phyloP scores from a whole-genome alignment of 2,329 filamentous ascomycete species.

The Stachybotrys elegans region DNA sequence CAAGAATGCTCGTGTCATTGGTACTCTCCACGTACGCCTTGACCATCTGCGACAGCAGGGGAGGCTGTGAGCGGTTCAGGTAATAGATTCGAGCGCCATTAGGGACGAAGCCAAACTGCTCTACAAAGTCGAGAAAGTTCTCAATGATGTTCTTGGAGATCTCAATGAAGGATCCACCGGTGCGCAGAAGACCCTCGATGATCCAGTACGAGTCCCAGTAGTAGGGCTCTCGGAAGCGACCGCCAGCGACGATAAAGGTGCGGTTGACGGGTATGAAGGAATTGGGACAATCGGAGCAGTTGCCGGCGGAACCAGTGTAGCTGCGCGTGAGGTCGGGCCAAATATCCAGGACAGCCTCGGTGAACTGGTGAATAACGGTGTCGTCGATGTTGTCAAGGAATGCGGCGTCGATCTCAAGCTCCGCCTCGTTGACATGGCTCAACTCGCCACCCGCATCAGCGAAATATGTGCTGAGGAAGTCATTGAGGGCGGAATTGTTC shows the following conservation, averaged over 20 bases:
- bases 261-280: constrained; percentile 63
- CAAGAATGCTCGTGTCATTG: constrained; percentile 55
- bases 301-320: constrained; percentile 45
- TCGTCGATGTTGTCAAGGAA: constrained; percentile 56
- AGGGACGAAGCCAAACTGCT: constrained; percentile 60
- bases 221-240: constrained; percentile 66
- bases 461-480: constrained; percentile 60
- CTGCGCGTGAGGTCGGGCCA: constrained; percentile 63
- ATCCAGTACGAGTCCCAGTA: constrained; percentile 72
- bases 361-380: constrained; percentile 54
- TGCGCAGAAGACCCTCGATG: constrained; percentile 59
- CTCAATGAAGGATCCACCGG: constrained; percentile 56
- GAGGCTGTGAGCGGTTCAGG: constrained; percentile 63
- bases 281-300: constrained; percentile 55
- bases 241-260: constrained; percentile 65
- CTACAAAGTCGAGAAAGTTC: constrained; percentile 64
- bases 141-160: constrained; percentile 65
- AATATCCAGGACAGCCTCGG: constrained; percentile 59
- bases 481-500: constrained; percentile 58
- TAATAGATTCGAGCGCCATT: constrained; percentile 66
- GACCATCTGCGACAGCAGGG: constrained; percentile 62
- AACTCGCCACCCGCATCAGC: constrained; percentile 60
- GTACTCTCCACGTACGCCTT: constrained; percentile 59
- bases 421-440: constrained; percentile 41
- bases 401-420: constrained; percentile 50